phyloP scores from a whole-genome alignment of 768 basidiomycete species.

The Auricularia heimuer region DNA sequence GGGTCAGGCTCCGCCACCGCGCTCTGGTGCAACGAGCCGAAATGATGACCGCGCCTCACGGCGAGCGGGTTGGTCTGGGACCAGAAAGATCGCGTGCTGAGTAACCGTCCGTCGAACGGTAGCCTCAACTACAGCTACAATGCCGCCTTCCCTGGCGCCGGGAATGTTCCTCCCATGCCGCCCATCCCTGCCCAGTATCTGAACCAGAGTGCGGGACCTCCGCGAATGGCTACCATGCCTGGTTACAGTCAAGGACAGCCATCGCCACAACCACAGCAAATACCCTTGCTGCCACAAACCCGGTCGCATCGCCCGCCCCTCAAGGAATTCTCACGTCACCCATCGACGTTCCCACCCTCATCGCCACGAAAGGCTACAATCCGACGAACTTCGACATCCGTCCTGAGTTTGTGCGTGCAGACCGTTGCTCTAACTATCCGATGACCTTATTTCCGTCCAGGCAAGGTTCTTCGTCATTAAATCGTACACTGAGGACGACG shows the following conservation, averaged over 20 bases:
- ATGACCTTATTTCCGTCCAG: slow-evolving; percentile 25
- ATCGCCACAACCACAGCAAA: slow-evolving; percentile 15
- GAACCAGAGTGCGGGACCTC: slow-evolving; percentile 33
- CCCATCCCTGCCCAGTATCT: slow-evolving; percentile 66
- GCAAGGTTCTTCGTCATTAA: slow-evolving; percentile 97
- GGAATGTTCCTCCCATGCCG: slow-evolving; percentile 53
- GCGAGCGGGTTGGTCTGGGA: slow-evolving; percentile 42
- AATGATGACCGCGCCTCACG: slow-evolving; percentile 20
- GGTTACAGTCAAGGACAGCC: slow-evolving; percentile 10
- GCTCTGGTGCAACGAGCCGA: slow-evolving; percentile 19
- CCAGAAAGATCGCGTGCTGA: slow-evolving; percentile 49
- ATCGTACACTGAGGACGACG: slow-evolving; percentile 97
- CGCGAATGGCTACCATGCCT: slow-evolving; percentile 16
- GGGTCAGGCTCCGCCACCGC: slow-evolving; percentile 23
- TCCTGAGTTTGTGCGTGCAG: slow-evolving; percentile 57
- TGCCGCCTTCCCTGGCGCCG: slow-evolving; percentile 24
- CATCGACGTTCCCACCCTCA: slow-evolving; percentile 77
- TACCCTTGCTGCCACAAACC: neutral
- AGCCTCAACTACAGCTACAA: slow-evolving; percentile 53
- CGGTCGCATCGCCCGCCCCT: neutral
- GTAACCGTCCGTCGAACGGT: slow-evolving; percentile 53
- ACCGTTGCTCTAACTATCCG: neutral
- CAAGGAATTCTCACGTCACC: slow-evolving; percentile 45
- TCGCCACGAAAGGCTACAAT: slow-evolving; percentile 86
- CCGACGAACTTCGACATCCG: slow-evolving; percentile 74